phyloP scores from a whole-genome alignment of 768 basidiomycete genomes.

The Trametes sanguinea region DNA sequence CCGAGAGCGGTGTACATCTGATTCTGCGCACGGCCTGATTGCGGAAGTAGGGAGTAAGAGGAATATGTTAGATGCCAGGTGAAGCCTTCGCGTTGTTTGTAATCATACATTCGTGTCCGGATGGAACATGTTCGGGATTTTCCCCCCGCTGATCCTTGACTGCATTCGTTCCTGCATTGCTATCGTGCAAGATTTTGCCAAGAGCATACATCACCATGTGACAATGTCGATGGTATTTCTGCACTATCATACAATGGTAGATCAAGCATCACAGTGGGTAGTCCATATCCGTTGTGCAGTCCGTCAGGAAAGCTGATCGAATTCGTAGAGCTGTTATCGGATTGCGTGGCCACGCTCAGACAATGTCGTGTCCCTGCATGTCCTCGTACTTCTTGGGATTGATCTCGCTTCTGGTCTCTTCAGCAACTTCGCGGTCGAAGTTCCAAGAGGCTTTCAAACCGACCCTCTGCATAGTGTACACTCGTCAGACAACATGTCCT shows the following conservation, averaged over 20 bases:
- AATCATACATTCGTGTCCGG: no score
- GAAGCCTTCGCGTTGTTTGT: not conserved
- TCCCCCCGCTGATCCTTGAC: no score
- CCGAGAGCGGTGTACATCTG: slow-evolving; percentile 95
- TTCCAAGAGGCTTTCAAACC: slow-evolving; percentile 27
- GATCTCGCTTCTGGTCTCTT: slow-evolving; percentile 20
- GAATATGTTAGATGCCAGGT: not conserved
- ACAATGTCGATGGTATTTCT: no score
- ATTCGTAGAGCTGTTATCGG: no score
- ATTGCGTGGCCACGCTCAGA: slow-evolving; percentile 6
- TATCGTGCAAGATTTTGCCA: no score
- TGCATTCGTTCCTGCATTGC: no score
- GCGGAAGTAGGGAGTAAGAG: not conserved
- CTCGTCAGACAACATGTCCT: not conserved
- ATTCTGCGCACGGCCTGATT: slow-evolving; percentile 78
- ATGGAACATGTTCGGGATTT: no score
- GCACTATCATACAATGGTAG: no score
- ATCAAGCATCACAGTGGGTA: no score
- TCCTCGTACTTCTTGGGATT: slow-evolving; percentile 31
- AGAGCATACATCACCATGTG: no score
- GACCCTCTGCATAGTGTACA: slow-evolving; percentile 20
- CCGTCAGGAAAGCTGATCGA: no score
- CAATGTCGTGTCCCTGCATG: slow-evolving; percentile 23
- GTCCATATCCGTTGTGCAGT: no score
- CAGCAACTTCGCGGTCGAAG: slow-evolving; percentile 25